Evolutionary conservation across 352 stramenopile genomes (phyloP).

Genomic region (Paralagenidium karlingii): DNA sequence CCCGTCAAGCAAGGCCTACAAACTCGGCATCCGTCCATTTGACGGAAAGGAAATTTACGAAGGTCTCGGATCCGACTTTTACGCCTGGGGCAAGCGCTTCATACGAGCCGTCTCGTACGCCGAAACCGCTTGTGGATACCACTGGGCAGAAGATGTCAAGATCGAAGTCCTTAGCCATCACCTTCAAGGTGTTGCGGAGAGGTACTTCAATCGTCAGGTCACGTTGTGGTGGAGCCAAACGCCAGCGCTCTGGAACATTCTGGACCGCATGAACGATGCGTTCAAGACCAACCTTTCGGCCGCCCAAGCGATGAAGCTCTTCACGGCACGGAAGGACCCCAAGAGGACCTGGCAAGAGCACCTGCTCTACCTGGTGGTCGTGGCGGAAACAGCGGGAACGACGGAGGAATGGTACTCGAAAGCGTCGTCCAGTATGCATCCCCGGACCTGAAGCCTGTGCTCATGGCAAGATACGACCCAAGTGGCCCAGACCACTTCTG

Average conservation of each 20-base stretch:
- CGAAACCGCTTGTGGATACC: background rate
- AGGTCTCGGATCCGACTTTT: background rate
- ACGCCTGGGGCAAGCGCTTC: background rate
- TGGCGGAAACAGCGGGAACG: background rate
- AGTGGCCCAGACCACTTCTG: background rate
- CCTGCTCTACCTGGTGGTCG: slow-evolving; percentile 3
- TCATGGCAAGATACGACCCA: slow-evolving; percentile 1
- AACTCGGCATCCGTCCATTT: background rate
- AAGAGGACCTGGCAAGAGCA: slow-evolving; percentile 3
- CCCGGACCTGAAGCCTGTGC: slow-evolving; percentile 1
- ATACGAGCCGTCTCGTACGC: background rate
- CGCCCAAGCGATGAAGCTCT: background rate
- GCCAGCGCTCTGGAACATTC: background rate
- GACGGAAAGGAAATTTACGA: slow-evolving; percentile 3
- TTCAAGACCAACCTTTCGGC: background rate
- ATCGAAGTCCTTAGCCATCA: background rate
- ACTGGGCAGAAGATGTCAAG: slow-evolving; percentile 1
- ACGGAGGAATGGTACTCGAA: slow-evolving; percentile 4
- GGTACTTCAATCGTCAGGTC: slow-evolving; percentile 1
- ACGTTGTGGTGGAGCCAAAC: background rate
- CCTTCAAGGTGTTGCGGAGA: background rate
- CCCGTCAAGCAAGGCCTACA: background rate
- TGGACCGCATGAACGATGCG: background rate
- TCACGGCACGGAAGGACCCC: background rate
- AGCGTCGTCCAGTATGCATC: slow-evolving; percentile 10